phyloP scores from a whole-genome alignment of 2,329 filamentous ascomycete species.

The Blumeria hordei region DNA sequence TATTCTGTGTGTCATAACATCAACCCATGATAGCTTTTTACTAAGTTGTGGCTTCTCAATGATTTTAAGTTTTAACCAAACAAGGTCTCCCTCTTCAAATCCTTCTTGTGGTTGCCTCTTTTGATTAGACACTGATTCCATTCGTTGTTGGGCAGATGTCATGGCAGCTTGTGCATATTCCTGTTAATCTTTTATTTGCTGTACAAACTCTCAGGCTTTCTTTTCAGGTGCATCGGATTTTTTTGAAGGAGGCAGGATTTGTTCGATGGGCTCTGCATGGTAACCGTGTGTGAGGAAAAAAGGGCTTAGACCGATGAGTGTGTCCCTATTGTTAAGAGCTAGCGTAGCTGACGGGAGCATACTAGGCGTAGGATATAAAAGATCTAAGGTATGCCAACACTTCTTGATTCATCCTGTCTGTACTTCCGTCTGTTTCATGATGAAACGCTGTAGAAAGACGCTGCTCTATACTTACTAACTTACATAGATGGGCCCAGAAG shows the following conservation, averaged over 20 bases:
- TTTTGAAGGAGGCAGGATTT: neutral
- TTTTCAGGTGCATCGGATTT: neutral
- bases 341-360: neutral
- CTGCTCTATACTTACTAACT: neutral
- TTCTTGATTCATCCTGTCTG: neutral
- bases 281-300: too few relatives aligned
- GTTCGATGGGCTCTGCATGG: neutral
- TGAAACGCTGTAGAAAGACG: neutral
- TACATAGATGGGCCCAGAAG: neutral
- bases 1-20: too few relatives aligned
- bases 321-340: neutral
- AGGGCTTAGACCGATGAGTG: neutral
- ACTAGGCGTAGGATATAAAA: neutral
- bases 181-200: neutral
- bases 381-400: neutral
- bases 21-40: too few relatives aligned
- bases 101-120: too few relatives aligned
- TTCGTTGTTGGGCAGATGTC: neutral
- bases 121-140: too few relatives aligned
- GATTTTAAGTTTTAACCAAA: too few relatives aligned
- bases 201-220: neutral
- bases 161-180: neutral
- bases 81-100: too few relatives aligned
- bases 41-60: too few relatives aligned
- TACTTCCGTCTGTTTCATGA: neutral